Evolutionary conservation across 164 flowering plant species (phyloP), one percentile per base, ranked within the genome.

Genomic region (Vitis rotundifolia): DNA sequence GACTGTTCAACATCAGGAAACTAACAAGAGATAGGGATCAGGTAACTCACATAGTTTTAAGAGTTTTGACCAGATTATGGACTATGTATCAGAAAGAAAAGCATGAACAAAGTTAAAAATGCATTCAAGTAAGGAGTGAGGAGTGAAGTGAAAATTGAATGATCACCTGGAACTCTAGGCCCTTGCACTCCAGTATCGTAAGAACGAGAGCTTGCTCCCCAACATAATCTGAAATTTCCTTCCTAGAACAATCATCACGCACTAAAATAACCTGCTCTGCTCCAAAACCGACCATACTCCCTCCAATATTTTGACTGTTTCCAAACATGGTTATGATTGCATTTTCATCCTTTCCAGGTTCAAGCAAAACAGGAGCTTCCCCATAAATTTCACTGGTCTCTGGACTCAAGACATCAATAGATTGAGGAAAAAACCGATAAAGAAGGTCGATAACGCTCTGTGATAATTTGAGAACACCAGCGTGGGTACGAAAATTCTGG

Each of bases 231-330:
- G 68, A 63, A 50, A 90, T 77, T 70, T 84, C 87, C 48, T 78
- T 76, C 68, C 74, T 81, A 0, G 78, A 81, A 61, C 18, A 11
- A 19, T 89, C 93, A 88, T 92, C 91, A 18, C 98, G 81, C 3
- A 92, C 98, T 69, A 92, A 76, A 29, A 92, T 92, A 0, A 91
- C 98, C 69, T 92, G 97, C 68, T 92, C 91, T 9, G 96, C 94
- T 64, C 97, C 97, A 73, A 89, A 89, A 2, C 91, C 94, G 58
- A 79, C 77, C 8, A 82, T 64, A 22, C 56, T 76, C 9, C 70
- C 69, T 51, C 77, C 66, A 50, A 22, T 55, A 66, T 56, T 77
- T 55, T 78, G 80, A 71, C 69, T 71, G 44, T 78, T 80, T 3
- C 91, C 89, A 78, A 92, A 92, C 29, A 92, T 87, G 14, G 82